Percentiles rank a stretch among this genome's conserved stretches.
These are phyloP conservation scores for Nitzschia sp. DNA, from an alignment of 108 stramenopile genomes.

Conservation along the genomic window DNA sequence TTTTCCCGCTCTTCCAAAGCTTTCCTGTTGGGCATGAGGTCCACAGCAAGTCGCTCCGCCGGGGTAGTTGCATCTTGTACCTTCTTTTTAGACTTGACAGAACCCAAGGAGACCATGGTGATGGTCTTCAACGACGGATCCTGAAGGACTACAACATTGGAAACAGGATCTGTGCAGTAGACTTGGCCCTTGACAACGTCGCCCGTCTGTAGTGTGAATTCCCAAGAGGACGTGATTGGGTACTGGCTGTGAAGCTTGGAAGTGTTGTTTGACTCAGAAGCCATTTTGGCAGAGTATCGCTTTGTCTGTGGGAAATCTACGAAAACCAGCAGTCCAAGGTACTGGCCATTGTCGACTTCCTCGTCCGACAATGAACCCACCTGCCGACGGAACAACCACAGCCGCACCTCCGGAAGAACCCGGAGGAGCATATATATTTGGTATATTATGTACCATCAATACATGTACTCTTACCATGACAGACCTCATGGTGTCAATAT, in stretches of 20 bases:
- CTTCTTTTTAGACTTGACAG: constrained; percentile 32
- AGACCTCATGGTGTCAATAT: no score
- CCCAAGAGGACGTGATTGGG: constrained; percentile 49
- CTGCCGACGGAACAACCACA: no score
- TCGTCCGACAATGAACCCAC: no score
- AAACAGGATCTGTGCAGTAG: constrained; percentile 74
- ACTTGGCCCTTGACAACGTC: constrained; percentile 55
- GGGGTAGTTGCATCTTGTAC: constrained; percentile 18
- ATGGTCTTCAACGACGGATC: constrained; percentile 50
- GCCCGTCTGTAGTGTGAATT: constrained; percentile 35
- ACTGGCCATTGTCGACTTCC: no score
- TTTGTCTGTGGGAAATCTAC: no score
- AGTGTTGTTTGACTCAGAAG: constrained; percentile 4
- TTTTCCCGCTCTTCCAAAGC: constrained; percentile 77
- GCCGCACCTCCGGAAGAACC: no score
- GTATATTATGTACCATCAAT: no score
- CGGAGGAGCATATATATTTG: no score
- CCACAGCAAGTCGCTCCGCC: constrained; percentile 5
- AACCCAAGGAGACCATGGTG: constrained; percentile 35
- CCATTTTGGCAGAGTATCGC: background rate
- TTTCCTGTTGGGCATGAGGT: constrained; percentile 47
- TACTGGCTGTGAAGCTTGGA: constrained; percentile 15
- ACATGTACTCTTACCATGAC: no score
- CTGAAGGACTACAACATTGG: constrained; percentile 59
- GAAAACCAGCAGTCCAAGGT: no score